Evolutionary conservation across 2,329 filamentous ascomycete genomes (phyloP).

Genomic region (Neoarthrinium moseri): DNA sequence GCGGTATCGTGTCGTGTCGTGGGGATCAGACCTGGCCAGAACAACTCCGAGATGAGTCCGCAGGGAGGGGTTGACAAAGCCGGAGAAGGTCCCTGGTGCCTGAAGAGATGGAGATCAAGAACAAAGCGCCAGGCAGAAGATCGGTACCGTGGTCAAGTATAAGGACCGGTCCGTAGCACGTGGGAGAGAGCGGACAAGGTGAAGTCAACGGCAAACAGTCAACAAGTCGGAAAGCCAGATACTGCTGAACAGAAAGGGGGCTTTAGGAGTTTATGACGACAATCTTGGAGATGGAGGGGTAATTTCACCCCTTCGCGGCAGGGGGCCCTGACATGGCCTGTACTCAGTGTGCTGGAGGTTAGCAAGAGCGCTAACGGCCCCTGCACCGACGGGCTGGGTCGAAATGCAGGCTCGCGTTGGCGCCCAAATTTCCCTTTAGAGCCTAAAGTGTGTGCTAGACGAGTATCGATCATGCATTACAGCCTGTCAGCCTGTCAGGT

Average conservation of each 20-base stretch:
- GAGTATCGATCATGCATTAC: not conserved
- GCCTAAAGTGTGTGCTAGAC: not conserved
- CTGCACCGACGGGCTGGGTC: constrained; percentile 2
- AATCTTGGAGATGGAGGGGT: not conserved
- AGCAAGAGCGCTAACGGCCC: not conserved
- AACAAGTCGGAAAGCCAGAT: not conserved
- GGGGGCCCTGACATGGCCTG: not conserved
- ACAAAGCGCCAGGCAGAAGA: too few relatives aligned
- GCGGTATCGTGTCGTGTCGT: constrained; percentile 7
- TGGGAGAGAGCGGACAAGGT: too few relatives aligned
- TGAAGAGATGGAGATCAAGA: not conserved
- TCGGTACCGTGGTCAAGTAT: too few relatives aligned
- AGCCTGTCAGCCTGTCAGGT: not conserved
- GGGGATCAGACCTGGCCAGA: not conserved
- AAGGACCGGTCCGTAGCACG: too few relatives aligned
- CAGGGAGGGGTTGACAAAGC: constrained; percentile 1
- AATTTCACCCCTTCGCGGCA: not conserved
- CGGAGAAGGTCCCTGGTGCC: constrained; percentile 1
- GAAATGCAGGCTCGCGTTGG: constrained; percentile 7
- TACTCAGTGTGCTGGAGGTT: too few relatives aligned
- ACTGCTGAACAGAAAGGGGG: not conserved
- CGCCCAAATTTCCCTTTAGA: constrained; percentile 4
- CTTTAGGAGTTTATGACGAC: constrained; percentile 5
- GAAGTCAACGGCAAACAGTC: too few relatives aligned
- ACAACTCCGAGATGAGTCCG: constrained; percentile 10